Evolutionary conservation across 1,139 yeast species (phyloP), one percentile per base, ranked within the genome.

Genomic region (Lodderomyces oxycetoniae): DNA sequence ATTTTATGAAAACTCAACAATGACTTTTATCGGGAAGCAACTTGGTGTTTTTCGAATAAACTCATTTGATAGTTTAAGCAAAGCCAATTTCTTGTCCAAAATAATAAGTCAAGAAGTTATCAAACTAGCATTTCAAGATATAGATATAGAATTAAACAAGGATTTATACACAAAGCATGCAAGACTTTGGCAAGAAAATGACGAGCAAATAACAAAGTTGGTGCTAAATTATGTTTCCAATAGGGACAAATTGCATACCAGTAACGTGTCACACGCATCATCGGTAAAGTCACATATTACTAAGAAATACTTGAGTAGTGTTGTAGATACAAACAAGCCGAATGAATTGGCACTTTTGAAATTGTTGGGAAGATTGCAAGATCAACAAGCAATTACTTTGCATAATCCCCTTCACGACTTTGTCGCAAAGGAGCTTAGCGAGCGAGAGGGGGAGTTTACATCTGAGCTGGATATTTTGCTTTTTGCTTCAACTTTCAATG

Each of bases 361-460:
- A 44, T 49, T 75, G 19, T 47, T 75, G 12, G 80, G 80, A 3
- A 52, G 75, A 31, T 46, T 65, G 31, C 70, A 67, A 36, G 73
- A 68, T 38, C 79, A 74, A 48, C 57, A 57, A 2, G 57, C 50
- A 40, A 67, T 52, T 55, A 65, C 61, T n/a, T 54, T 83, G 10
- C 73, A 71, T 46, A 87, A 82, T 52, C 93, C 91, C 0, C 65
- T 82, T 26, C 87, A 82, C 53, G 85, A 79, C 40, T 79, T 72
- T 48, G 77, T 82, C n/a, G 61, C 72, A 5, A 61, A 60, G 21
- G 79, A 77, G 42, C 52, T 83, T 34, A 61, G 58, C n/a, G 69
- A 69, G 40, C 55, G 74, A 17, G 53, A 67, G 9, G 52, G 59
- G 14, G 74, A 74, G 36, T 82, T 66, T 46, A 69, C 77, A 3